Base-by-base conservation (phyloP, 495 filamentous ascomycete genomes). In the Penicillium cosmopolitanum region DNA sequence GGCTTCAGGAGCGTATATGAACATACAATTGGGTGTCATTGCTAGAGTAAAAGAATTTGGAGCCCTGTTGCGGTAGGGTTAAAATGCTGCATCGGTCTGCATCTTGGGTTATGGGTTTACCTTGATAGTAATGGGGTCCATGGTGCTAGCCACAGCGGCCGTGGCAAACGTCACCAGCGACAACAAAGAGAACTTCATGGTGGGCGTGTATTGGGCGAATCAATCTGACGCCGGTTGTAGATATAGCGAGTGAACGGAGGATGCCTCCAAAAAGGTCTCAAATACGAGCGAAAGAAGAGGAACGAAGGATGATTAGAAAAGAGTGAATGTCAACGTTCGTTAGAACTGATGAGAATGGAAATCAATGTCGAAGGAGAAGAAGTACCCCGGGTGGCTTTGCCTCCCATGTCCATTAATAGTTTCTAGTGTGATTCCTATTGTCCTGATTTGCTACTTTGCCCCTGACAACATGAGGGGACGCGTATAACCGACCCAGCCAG, bases 11-110 rank as follows among this genome's bases (percentile, higher is more conserved):
- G 10, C 9, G 34, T 0, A 21, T 15, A 31, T 25, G 21, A 31
- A 69, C 85, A 71, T 75, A 88, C 83, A 98, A 98, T 79, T 98
- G 87, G 11, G 84, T 87, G 66, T 85, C 80, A 72, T 88, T 88
- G 63, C 77, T 83, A 53, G 85, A 83, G 73, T 87, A 88, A 76
- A 97, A 97, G 80, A 92, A 92, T 66, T 92, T 88, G 57, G 84
- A 85, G 28, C 87, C 87, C 86, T 89, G 60, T 51, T 54, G 4
- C 55, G 2, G 18, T 8, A 16, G 9, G 1, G 35, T 65, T 40
- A 65, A 48, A 50, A 36, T 40, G 4, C 25, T 15, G 31, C 9
- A 11, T 44, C 42, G 38, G 57, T 40, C 44, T 64, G 56, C 40
- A 62, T 11, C 50, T 61, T 61, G 43, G 46, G 42, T 6, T 18